These are phyloP conservation scores for Singerocomus inundabilis DNA, from an alignment of 1,284 basidiomycete genomes.

Conservation along the genomic window DNA sequence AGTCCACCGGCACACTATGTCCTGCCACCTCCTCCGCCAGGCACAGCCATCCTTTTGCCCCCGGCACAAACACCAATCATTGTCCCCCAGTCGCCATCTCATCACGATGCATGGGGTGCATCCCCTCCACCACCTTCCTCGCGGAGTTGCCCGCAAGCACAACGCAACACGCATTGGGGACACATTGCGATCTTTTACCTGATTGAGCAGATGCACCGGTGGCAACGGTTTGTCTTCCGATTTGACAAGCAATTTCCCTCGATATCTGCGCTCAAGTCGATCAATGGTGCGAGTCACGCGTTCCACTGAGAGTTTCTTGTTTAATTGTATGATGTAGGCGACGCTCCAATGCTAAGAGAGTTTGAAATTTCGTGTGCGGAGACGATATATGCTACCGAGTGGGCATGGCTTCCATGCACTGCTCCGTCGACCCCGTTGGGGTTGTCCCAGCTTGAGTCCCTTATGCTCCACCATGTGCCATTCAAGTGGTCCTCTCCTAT, in stretches of 20 bases:
- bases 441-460: slow-evolving; percentile 47
- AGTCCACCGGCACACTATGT: slow-evolving; percentile 38
- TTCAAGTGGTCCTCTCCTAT: slow-evolving; percentile 75
- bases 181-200: slow-evolving; percentile 75
- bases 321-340: slow-evolving; percentile 41
- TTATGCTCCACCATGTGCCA: slow-evolving; percentile 67
- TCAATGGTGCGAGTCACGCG: slow-evolving; percentile 50
- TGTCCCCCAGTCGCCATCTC: slow-evolving; percentile 36
- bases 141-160: slow-evolving; percentile 31
- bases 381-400: slow-evolving; percentile 56
- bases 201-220: slow-evolving; percentile 73
- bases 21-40: slow-evolving; percentile 38
- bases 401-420: slow-evolving; percentile 67
- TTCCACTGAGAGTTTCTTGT: background rate
- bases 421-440: slow-evolving; percentile 36
- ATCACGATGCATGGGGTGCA: slow-evolving; percentile 32
- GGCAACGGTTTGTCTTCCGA: slow-evolving; percentile 74
- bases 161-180: slow-evolving; percentile 64
- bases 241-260: slow-evolving; percentile 74
- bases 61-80: slow-evolving; percentile 39
- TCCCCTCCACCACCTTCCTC: slow-evolving; percentile 28
- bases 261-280: slow-evolving; percentile 63
- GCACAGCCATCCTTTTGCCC: slow-evolving; percentile 35
- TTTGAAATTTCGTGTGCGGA: slow-evolving; percentile 75
- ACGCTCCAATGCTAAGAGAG: slow-evolving; percentile 67